Base-by-base conservation (phyloP, 1,284 basidiomycete genomes). In the Ganoderma sinense region DNA sequence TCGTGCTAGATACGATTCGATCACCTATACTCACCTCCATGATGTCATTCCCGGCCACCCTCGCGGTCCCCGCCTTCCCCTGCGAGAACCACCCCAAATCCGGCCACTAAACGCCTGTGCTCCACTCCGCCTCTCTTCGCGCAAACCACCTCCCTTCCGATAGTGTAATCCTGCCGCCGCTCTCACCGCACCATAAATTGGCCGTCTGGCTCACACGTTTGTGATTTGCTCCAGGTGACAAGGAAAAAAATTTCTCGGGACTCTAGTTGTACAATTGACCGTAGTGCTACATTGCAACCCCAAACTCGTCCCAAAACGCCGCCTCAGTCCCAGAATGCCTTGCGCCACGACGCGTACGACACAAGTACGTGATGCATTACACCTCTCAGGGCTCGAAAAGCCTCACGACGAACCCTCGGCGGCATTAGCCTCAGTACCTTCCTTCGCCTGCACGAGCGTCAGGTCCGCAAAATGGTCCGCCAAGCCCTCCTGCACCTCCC, bases 381-480 rank as follows among this genome's bases (percentile, higher is more conserved):
- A 39, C 26, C 7, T 18, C 31, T 60, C 43, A 51, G 8, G 29
- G n/a, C 20, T 33, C 55, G 23, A 41, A 41, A 36, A 36, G n/a
- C 23, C 48, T 51, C 48, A 51, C 48, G 23, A 14, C 48, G 48
- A 14, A 1, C 26, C 45, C 48, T 65, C 63, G 33, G 64, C 29
- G 45, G 48, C 26, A 13, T 26, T 48, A 23, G 31, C 43, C 8
- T 41, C 59, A 18, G 16, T 41, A 26, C 23, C 48, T 23, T 51
- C 23, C n/a, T 10, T 36, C 58, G 62, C 69, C 29, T 39, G 58
- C 3, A 10, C 11, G 23, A 4, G 48, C 11, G 71, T 71, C 53
- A 79, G 53, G 64, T 79, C 77, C 61, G 66, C 67, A 67, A 81
- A 81, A 69, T 78, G 73, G 40, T 67, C 72, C 36, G 77, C 75